Percentiles rank a stretch among this genome's conserved stretches.
Conservation (phyloP, 495 filamentous ascomycete genomes). For the Niebla homalea region DNA sequence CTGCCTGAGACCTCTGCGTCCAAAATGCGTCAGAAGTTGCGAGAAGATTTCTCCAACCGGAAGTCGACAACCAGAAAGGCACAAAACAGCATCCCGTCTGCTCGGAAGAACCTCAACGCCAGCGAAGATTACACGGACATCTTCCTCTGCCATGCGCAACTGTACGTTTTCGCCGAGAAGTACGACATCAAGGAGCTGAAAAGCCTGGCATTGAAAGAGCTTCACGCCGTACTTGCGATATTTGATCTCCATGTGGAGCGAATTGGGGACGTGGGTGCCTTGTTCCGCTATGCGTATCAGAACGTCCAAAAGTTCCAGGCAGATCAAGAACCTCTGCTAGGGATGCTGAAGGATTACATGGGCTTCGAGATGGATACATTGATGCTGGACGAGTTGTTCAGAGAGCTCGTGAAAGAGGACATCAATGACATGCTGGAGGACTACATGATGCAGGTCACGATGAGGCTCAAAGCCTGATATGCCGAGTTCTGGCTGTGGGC, state of each 20-base stretch:
- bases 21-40: not conserved
- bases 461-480: slow-evolving; percentile 9
- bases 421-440: not conserved
- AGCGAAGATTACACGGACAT: slow-evolving; percentile 26
- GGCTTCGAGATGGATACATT: slow-evolving; percentile 18
- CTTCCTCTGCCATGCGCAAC: slow-evolving; percentile 23
- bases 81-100: not conserved
- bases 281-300: slow-evolving; percentile 23
- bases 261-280: slow-evolving; percentile 18
- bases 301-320: slow-evolving; percentile 7
- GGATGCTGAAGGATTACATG: slow-evolving; percentile 20
- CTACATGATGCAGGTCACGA: slow-evolving; percentile 2
- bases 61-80: not conserved
- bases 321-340: slow-evolving; percentile 13
- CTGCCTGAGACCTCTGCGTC: not conserved
- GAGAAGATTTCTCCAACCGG: not conserved
- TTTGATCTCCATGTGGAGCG: slow-evolving; percentile 20
- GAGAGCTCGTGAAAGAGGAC: not conserved
- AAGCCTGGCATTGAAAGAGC: slow-evolving; percentile 20
- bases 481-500: not conserved
- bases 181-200: slow-evolving; percentile 22
- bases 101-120: not conserved
- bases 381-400: not conserved
- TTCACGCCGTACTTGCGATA: slow-evolving; percentile 19
- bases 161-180: slow-evolving; percentile 27